phyloP scores from a whole-genome alignment of 768 basidiomycete genomes.

The Boletus subparvulus region DNA sequence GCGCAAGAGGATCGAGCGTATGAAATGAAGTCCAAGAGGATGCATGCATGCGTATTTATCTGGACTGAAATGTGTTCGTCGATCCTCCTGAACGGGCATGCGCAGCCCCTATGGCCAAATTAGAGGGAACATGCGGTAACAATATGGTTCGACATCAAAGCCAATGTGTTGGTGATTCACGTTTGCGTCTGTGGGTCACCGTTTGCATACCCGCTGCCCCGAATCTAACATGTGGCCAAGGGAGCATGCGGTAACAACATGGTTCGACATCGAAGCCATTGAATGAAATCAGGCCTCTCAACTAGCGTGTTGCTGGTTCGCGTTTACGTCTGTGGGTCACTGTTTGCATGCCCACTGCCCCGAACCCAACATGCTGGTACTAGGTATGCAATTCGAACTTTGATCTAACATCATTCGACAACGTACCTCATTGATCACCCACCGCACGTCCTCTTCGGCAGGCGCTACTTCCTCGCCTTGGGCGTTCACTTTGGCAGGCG shows the following conservation, averaged over 20 bases:
- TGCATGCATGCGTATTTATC: background rate
- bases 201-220: background rate
- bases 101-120: background rate
- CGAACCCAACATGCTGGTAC: background rate
- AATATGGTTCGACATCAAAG: no score
- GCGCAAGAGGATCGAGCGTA: no score
- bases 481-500: slow-evolving; percentile 64
- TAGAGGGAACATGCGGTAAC: background rate
- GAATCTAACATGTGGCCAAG: background rate
- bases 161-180: no score
- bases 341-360: background rate
- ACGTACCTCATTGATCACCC: slow-evolving; percentile 95
- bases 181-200: no score
- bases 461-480: slow-evolving; percentile 66
- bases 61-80: background rate
- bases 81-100: background rate
- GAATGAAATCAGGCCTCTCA: no score
- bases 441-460: slow-evolving; percentile 91
- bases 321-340: background rate
- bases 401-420: no score
- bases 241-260: no score
- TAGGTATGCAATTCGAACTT: no score
- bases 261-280: slow-evolving; percentile 33
- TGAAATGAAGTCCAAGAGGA: no score
- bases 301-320: no score